Evolutionary conservation across 2,329 filamentous ascomycete species (phyloP).

Genomic region (Aspergillus hortae): DNA sequence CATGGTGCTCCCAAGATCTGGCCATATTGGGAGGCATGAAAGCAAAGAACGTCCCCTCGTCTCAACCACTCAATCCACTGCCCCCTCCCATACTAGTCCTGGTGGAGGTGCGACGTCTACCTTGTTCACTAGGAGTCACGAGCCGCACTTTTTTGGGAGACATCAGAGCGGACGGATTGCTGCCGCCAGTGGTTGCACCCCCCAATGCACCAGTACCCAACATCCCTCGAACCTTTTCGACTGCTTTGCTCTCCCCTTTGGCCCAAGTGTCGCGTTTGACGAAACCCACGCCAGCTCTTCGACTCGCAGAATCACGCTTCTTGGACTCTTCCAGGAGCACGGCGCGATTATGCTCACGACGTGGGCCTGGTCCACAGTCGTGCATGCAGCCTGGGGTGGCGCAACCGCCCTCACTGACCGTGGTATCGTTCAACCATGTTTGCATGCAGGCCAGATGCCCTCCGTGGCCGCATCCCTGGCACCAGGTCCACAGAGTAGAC

Average conservation of each 20-base stretch:
- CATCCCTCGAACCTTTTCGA: constrained; percentile 45
- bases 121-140: constrained; percentile 43
- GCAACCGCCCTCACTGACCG: constrained; percentile 53
- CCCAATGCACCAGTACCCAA: constrained; percentile 30
- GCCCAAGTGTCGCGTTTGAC: constrained; percentile 45
- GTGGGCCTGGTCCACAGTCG: constrained; percentile 53
- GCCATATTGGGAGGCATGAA: neutral
- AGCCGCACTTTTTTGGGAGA: constrained; percentile 45
- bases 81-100: constrained; percentile 19
- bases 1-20: neutral
- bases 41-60: neutral
- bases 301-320: constrained; percentile 29
- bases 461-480: constrained; percentile 59
- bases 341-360: constrained; percentile 39
- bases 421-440: constrained; percentile 51
- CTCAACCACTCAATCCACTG: constrained; percentile 7
- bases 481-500: constrained; percentile 52
- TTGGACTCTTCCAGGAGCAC: constrained; percentile 29
- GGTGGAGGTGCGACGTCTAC: constrained; percentile 21
- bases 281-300: constrained; percentile 31
- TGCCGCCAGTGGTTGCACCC: constrained; percentile 20
- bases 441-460: constrained; percentile 57
- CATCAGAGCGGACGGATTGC: constrained; percentile 30
- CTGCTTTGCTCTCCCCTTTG: constrained; percentile 44
- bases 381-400: constrained; percentile 58